These are phyloP conservation scores for Rhizopus sp. DNA, from an alignment of 371 early-diverging fungal species.

Conservation along the genomic window DNA sequence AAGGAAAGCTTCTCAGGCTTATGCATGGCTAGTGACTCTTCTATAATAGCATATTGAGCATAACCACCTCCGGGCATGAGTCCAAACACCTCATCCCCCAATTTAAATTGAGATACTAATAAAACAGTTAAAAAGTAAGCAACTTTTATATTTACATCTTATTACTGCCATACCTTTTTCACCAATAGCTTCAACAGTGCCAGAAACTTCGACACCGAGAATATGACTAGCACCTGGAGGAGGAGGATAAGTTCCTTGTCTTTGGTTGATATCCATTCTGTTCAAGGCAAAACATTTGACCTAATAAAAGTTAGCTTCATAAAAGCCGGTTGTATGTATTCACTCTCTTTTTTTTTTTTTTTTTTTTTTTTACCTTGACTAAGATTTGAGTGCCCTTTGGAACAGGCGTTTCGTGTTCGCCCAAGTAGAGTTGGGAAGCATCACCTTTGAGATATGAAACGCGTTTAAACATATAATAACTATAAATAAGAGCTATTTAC, in stretches of 20 bases:
- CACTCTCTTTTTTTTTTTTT: not conserved
- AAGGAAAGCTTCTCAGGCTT: conserved; percentile 60
- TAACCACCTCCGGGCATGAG: conserved; percentile 75
- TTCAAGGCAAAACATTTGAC: conserved; percentile 68
- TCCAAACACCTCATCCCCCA: conserved; percentile 73
- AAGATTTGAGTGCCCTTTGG: conserved; percentile 63
- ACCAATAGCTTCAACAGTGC: conserved; percentile 61
- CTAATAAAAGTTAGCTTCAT: conserved; percentile 17
- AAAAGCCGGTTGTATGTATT: not conserved
- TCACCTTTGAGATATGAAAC: conserved; percentile 37
- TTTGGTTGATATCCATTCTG: conserved; percentile 78
- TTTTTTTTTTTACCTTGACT: conserved; percentile 53
- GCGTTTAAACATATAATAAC: not conserved
- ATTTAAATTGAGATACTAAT: conserved; percentile 49
- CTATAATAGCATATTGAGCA: conserved; percentile 70
- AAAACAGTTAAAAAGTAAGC: conserved; percentile 1
- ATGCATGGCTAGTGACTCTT: conserved; percentile 61
- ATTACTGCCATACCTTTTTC: conserved; percentile 32
- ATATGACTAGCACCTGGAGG: conserved; percentile 66
- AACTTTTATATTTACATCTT: not conserved
- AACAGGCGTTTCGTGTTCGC: conserved; percentile 51
- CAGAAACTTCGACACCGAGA: conserved; percentile 79
- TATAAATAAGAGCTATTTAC: conserved; percentile 9
- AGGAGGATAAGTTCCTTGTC: conserved; percentile 71
- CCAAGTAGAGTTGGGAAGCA: conserved; percentile 56